Evolutionary conservation across 1,139 yeast genomes (phyloP).

Genomic region (Suhomyces bribrorum): DNA sequence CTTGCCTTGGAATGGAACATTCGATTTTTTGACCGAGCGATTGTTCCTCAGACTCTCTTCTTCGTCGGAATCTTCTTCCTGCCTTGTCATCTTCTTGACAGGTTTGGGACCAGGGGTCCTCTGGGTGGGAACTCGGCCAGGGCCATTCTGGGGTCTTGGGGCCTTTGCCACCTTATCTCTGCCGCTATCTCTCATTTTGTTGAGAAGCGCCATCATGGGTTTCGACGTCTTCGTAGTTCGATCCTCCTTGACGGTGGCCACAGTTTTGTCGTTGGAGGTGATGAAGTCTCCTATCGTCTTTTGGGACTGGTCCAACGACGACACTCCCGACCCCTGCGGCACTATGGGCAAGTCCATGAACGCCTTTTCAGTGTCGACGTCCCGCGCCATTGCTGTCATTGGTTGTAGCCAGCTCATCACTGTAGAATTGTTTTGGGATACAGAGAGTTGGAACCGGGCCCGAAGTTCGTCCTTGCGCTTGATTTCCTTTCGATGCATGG

Average conservation of each 20-base stretch:
- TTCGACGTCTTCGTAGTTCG: constrained; percentile 19
- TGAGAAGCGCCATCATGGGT: constrained; percentile 49
- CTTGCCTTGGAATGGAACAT: constrained; percentile 9
- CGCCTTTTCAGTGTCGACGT: constrained; percentile 11
- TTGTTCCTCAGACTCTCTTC: constrained; percentile 7
- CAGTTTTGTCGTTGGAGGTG: constrained; percentile 11
- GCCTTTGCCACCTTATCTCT: constrained; percentile 18
- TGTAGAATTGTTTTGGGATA: constrained; percentile 37
- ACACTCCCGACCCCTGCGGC: constrained; percentile 45
- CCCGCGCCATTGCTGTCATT: constrained; percentile 6
- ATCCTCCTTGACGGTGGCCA: constrained; percentile 15
- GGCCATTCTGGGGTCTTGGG: constrained; percentile 3
- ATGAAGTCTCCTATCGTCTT: constrained; percentile 36
- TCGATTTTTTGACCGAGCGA: constrained; percentile 12
- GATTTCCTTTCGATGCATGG: constrained; percentile 40
- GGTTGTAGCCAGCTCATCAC: constrained; percentile 47
- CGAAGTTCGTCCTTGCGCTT: constrained; percentile 51
- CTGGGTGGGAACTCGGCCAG: constrained; percentile 1
- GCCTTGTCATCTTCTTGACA: too few relatives aligned
- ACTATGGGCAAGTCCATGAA: constrained; percentile 48
- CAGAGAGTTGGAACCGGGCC: constrained; percentile 47
- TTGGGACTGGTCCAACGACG: constrained; percentile 19
- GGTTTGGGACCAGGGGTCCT: background rate
- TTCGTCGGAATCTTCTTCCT: constrained; percentile 11
- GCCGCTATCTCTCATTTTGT: constrained; percentile 41